Evolutionary conservation across 2,329 filamentous ascomycete genomes (phyloP).

Genomic region (Penicillium oxalicum): DNA sequence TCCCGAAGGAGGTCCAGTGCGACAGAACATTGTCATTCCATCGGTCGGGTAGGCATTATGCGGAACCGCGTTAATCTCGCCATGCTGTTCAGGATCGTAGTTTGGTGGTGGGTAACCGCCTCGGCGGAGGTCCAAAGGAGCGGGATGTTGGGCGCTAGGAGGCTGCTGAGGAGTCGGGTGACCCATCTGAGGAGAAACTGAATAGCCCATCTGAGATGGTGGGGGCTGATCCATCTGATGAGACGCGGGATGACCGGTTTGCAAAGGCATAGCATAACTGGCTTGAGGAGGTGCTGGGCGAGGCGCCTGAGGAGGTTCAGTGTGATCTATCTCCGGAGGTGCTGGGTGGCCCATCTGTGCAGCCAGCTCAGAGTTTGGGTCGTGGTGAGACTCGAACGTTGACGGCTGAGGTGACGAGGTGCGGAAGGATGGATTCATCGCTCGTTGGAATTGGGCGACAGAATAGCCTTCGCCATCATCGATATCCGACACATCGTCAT

Average conservation of each 20-base stretch:
- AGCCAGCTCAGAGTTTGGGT: constrained; percentile 68
- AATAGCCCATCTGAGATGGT: constrained; percentile 43
- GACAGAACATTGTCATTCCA: constrained; percentile 96
- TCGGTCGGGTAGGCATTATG: constrained; percentile 93
- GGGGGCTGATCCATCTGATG: constrained; percentile 14
- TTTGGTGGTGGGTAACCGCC: constrained; percentile 41
- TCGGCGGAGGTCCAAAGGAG: constrained; percentile 35
- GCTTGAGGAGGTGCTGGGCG: constrained; percentile 20
- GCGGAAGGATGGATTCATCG: constrained; percentile 91
- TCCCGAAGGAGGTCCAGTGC: constrained; percentile 66
- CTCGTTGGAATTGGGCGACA: constrained; percentile 89
- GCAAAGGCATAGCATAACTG: constrained; percentile 19
- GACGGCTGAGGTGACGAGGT: constrained; percentile 96
- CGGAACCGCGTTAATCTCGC: constrained; percentile 63
- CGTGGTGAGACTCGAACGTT: constrained; percentile 84
- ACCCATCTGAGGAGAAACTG: constrained; percentile 14
- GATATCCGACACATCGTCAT: constrained; percentile 73
- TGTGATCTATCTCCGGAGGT: constrained; percentile 13
- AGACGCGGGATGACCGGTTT: constrained; percentile 55
- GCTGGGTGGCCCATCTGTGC: constrained; percentile 61
- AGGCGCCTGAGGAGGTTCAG: constrained; percentile 41
- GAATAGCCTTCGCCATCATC: constrained; percentile 95
- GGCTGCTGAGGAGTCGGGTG: neutral
- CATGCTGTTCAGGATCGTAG: constrained; percentile 55
- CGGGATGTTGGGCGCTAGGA: constrained; percentile 28